phyloP scores from a whole-genome alignment of 768 basidiomycete species.

The Cytidiella melzeri region DNA sequence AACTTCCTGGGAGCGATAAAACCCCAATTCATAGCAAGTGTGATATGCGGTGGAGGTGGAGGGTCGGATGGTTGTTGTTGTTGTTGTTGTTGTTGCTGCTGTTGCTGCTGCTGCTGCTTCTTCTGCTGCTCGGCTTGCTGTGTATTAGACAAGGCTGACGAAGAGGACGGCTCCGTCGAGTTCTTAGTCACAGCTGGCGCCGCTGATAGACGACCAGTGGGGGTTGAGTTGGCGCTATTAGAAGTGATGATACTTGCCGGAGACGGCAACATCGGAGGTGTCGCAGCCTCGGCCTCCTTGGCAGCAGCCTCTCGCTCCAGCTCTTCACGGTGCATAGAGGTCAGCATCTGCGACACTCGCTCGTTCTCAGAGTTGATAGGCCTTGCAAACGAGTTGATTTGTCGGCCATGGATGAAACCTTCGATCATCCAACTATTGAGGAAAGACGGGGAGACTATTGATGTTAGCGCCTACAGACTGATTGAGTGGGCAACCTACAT shows the following conservation, averaged over 20 bases:
- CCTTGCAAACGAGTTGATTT: slow-evolving; percentile 35
- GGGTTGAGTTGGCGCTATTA: slow-evolving; percentile 74
- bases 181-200: slow-evolving; percentile 17
- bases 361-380: slow-evolving; percentile 18
- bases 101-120: not conserved
- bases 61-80: too few relatives aligned
- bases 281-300: slow-evolving; percentile 7
- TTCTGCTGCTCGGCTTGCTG: not conserved
- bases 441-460: slow-evolving; percentile 20
- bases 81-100: not conserved
- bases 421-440: slow-evolving; percentile 68
- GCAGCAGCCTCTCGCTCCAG: slow-evolving; percentile 10
- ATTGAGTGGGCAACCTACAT: slow-evolving; percentile 50
- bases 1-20: slow-evolving; percentile 21
- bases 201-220: slow-evolving; percentile 41
- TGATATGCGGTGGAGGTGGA: not conserved
- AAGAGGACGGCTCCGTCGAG: slow-evolving; percentile 20
- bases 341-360: slow-evolving; percentile 8
- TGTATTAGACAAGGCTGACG: not conserved
- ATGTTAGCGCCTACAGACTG: slow-evolving; percentile 7
- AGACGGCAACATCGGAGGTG: slow-evolving; percentile 73
- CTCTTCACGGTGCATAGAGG: slow-evolving; percentile 9
- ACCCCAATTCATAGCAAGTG: slow-evolving; percentile 10
- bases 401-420: slow-evolving; percentile 59
- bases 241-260: slow-evolving; percentile 63